Percentiles rank a stretch among this genome's conserved stretches.
Conservation (phyloP, 192 early-diverging fungal genomes). For the Pilaira anomala region DNA sequence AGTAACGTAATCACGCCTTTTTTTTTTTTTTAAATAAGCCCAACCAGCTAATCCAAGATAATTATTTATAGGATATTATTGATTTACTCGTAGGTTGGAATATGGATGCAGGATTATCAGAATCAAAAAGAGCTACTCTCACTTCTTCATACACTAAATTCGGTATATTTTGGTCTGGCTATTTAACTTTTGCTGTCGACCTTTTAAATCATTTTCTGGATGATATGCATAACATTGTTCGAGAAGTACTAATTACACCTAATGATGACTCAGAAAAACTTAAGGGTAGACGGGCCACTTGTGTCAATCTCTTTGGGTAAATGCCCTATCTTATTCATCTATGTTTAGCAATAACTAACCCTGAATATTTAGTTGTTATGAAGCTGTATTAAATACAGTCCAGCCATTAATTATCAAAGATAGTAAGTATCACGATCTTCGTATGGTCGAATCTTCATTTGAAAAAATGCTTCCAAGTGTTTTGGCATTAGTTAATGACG, state of each 20-base stretch:
- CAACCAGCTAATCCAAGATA: not conserved
- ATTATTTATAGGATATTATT: constrained; percentile 47
- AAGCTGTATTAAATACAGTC: constrained; percentile 24
- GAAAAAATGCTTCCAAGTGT: constrained; percentile 27
- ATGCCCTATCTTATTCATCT: not conserved
- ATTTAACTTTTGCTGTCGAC: constrained; percentile 48
- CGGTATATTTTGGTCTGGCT: constrained; percentile 43
- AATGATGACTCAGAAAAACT: not conserved
- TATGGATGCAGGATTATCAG: constrained; percentile 50
- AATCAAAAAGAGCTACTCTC: constrained; percentile 24
- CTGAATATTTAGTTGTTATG: constrained; percentile 32
- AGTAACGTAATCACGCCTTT: constrained; percentile 1
- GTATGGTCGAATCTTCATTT: constrained; percentile 12
- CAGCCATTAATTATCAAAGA: constrained; percentile 8
- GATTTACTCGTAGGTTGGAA: constrained; percentile 71
- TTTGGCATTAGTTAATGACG: constrained; percentile 34
- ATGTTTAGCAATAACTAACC: not conserved
- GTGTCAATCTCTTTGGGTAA: constrained; percentile 24
- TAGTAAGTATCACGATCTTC: not conserved
- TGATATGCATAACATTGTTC: constrained; percentile 44
- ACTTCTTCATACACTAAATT: constrained; percentile 44
- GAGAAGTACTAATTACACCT: not conserved
- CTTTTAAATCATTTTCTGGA: constrained; percentile 48
- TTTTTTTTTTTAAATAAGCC: not conserved
- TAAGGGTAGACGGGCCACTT: constrained; percentile 1